Conservation (phyloP, 352 stramenopile species). For the Globisporangium spiculum region DNA sequence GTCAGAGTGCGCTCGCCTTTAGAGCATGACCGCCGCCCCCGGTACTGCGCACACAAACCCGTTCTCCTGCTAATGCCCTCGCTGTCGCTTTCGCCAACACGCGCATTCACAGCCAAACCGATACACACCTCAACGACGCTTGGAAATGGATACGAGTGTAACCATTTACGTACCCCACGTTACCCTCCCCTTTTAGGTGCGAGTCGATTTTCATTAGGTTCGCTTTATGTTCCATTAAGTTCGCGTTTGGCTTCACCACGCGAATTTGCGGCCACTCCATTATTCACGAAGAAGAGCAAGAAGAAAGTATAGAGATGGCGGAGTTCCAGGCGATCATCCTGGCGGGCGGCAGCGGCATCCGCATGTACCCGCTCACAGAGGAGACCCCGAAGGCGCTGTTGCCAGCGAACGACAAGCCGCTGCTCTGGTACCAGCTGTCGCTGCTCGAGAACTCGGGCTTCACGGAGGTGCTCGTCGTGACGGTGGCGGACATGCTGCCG, state of each 20-base stretch:
- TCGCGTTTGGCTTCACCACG: background rate
- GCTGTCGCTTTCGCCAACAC: background rate
- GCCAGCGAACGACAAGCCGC: constrained; percentile 52
- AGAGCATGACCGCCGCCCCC: background rate
- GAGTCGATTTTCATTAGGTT: background rate
- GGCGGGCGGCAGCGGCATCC: constrained; percentile 73
- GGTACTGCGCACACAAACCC: background rate
- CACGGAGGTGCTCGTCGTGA: constrained; percentile 71
- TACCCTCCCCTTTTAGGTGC: background rate
- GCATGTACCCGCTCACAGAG: constrained; percentile 75
- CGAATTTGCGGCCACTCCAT: background rate
- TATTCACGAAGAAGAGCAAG: background rate
- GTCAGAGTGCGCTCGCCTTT: background rate
- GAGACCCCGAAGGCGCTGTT: constrained; percentile 75
- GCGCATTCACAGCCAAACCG: background rate
- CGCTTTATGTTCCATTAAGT: background rate
- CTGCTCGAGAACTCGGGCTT: constrained; percentile 80
- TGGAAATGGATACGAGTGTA: background rate
- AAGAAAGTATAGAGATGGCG: constrained; percentile 34
- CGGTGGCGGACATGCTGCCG: constrained; percentile 50
- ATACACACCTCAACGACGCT: background rate
- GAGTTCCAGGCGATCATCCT: constrained; percentile 87
- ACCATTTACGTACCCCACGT: background rate
- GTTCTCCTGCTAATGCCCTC: background rate
- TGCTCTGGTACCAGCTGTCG: constrained; percentile 83